Evolutionary conservation across 2,329 filamentous ascomycete species (phyloP).

Genomic region (Fusarium proliferatum): DNA sequence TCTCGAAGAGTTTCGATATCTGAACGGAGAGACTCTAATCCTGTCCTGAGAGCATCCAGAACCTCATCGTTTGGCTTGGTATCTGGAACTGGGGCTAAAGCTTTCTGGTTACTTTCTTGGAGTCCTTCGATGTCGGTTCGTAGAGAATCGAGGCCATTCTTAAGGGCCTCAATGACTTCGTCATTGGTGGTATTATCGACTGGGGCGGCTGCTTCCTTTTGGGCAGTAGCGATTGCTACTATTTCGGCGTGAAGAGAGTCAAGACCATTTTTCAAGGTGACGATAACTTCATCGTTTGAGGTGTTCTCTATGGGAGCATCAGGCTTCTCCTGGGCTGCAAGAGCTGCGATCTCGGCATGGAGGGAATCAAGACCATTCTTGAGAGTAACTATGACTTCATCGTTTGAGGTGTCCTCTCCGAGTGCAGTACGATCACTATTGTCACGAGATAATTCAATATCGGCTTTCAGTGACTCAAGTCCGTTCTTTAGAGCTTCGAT

Average conservation of each 20-base stretch:
- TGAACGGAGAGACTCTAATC: slow-evolving; percentile 75
- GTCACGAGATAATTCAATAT: slow-evolving; percentile 64
- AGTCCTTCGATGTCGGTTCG: slow-evolving; percentile 53
- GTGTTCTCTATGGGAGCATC: slow-evolving; percentile 51
- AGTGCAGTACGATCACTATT: slow-evolving; percentile 64
- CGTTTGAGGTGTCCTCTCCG: slow-evolving; percentile 78
- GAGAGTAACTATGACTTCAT: slow-evolving; percentile 85
- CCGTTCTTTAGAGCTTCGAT: slow-evolving; percentile 37
- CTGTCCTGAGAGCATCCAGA: slow-evolving; percentile 83
- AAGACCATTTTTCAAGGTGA: slow-evolving; percentile 83
- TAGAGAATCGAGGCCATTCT: slow-evolving; percentile 39
- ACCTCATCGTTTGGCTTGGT: slow-evolving; percentile 85
- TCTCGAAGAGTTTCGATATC: slow-evolving; percentile 76
- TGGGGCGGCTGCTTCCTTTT: slow-evolving; percentile 53
- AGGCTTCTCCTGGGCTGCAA: slow-evolving; percentile 67
- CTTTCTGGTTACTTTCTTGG: slow-evolving; percentile 69
- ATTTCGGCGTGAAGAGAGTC: slow-evolving; percentile 78
- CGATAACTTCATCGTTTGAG: slow-evolving; percentile 77
- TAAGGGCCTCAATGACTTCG: slow-evolving; percentile 38
- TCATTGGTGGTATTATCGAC: slow-evolving; percentile 34
- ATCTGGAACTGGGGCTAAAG: slow-evolving; percentile 69
- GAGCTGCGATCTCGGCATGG: slow-evolving; percentile 72
- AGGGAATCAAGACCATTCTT: slow-evolving; percentile 81
- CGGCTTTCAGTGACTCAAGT: slow-evolving; percentile 34
- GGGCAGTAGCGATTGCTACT: slow-evolving; percentile 72